Base-by-base conservation (phyloP, 2,329 filamentous ascomycete species). In the Escovopsis sp. region DNA sequence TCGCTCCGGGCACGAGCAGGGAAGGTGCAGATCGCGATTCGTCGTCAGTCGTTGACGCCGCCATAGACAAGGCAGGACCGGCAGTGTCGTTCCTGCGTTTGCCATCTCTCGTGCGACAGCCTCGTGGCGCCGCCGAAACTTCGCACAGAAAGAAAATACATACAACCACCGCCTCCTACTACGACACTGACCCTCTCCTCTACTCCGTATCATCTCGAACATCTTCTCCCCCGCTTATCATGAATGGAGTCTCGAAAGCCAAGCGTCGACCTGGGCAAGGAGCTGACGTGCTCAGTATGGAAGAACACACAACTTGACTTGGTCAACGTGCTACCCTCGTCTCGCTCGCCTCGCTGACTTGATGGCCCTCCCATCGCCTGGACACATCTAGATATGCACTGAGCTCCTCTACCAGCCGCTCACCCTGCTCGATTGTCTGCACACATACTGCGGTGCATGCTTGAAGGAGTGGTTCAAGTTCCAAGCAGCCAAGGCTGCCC, bases 381-480 rank as follows among this genome's bases (percentile, higher is more conserved):
- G 36, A 7, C 30, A 29, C 40, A 38, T 43, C n/a, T n/a, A 95
- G 88, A 98, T 98, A 55, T 98, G 91, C 69, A 94, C 89, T 52
- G 91, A 96, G 61, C 75, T 94, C 49, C 78, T 94, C 48, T 93
- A 86, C 64, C 84, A 93, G 60, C 87, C 88, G 30, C 72, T 94
- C 48, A 94, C 87, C 25, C 77, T 94, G 39, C 83, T 94, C 60
- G 85, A 94, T 67, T 94, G 87, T 58, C 75, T 94, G 36, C 87
- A 94, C 64, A 95, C 89, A 37, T 98, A 93, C 62, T 98, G 91
- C 67, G 91, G 88, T 48, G 83, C 84, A 33, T 98, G 91, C 57
- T 62, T 96, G 45, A 94, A 94, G 61, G 86, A 94, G 66, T 98
- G 91, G 91, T 98, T 96, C 58, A 67, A 70, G 48, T 91, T 79